These are phyloP conservation scores for Gloeophyllum trabeum DNA, from an alignment of 768 basidiomycete genomes.

Conservation along the genomic window DNA sequence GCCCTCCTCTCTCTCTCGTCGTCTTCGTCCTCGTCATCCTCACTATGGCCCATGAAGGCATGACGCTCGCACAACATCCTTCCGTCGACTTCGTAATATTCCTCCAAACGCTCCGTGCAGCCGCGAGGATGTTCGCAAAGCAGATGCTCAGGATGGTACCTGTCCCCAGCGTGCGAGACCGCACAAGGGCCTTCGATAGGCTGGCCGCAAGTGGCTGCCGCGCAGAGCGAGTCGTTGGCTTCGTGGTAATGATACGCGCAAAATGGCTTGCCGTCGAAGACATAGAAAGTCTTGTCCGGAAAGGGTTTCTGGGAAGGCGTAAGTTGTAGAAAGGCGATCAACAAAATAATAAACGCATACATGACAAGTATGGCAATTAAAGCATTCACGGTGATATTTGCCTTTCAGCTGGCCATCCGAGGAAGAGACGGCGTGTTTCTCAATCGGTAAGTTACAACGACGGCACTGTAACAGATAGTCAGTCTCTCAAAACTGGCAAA, in stretches of 20 bases:
- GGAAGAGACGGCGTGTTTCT: constrained; percentile 84
- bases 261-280: constrained; percentile 80
- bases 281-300: constrained; percentile 87
- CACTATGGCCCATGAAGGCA: constrained; percentile 25
- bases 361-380: constrained; percentile 78
- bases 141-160: constrained; percentile 86
- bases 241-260: constrained; percentile 93
- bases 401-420: constrained; percentile 92
- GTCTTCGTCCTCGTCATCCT: constrained; percentile 7
- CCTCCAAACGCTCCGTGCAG: constrained; percentile 49
- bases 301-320: constrained; percentile 62
- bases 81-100: constrained; percentile 87
- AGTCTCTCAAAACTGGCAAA: constrained; percentile 5
- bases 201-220: constrained; percentile 64
- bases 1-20: constrained; percentile 26
- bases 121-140: constrained; percentile 51
- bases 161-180: constrained; percentile 67
- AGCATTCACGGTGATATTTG: constrained; percentile 89
- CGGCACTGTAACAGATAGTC: constrained; percentile 53
- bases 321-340: constrained; percentile 1
- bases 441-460: constrained; percentile 77
- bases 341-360: constrained; percentile 25
- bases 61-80: constrained; percentile 83
- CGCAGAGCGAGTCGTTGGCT: constrained; percentile 81
- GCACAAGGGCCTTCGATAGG: constrained; percentile 94